Evolutionary conservation across 495 filamentous ascomycete species (phyloP).

Genomic region (Tuber brumale): DNA sequence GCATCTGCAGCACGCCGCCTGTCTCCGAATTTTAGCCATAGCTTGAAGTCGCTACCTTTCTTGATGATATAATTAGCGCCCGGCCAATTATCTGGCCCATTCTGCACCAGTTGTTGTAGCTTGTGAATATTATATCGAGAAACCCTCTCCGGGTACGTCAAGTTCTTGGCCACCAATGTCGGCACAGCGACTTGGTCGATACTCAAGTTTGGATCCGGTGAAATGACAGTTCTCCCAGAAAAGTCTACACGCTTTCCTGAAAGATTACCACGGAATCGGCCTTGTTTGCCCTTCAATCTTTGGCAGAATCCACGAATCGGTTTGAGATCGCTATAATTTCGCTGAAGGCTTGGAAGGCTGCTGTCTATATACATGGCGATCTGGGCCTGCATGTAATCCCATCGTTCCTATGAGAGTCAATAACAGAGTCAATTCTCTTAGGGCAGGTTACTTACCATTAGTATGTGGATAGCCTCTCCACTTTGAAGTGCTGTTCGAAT

Average conservation of each 20-base stretch:
- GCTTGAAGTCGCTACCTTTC: slow-evolving; percentile 60
- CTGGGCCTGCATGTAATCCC: slow-evolving; percentile 92
- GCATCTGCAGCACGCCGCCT: slow-evolving; percentile 60
- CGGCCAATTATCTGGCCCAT: slow-evolving; percentile 70
- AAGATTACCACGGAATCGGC: slow-evolving; percentile 91
- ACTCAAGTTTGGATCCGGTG: slow-evolving; percentile 86
- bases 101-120: slow-evolving; percentile 60
- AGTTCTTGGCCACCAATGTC: slow-evolving; percentile 77
- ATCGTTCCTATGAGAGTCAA: slow-evolving; percentile 58
- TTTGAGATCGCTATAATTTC: slow-evolving; percentile 52
- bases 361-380: slow-evolving; percentile 98
- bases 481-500: slow-evolving; percentile 71
- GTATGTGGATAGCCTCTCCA: slow-evolving; percentile 73
- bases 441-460: slow-evolving; percentile 53
- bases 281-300: slow-evolving; percentile 92
- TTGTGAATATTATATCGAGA: slow-evolving; percentile 77
- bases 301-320: slow-evolving; percentile 89
- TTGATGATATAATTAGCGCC: slow-evolving; percentile 79
- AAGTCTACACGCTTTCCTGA: slow-evolving; percentile 99
- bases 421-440: neutral
- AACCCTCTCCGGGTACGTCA: slow-evolving; percentile 89
- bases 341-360: slow-evolving; percentile 80
- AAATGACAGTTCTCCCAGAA: slow-evolving; percentile 94
- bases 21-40: slow-evolving; percentile 67
- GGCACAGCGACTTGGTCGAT: slow-evolving; percentile 94